Evolutionary conservation across 176 grass and related monocot species (phyloP), one percentile per base, ranked within the genome.

Genomic region (Stipa capillata): DNA sequence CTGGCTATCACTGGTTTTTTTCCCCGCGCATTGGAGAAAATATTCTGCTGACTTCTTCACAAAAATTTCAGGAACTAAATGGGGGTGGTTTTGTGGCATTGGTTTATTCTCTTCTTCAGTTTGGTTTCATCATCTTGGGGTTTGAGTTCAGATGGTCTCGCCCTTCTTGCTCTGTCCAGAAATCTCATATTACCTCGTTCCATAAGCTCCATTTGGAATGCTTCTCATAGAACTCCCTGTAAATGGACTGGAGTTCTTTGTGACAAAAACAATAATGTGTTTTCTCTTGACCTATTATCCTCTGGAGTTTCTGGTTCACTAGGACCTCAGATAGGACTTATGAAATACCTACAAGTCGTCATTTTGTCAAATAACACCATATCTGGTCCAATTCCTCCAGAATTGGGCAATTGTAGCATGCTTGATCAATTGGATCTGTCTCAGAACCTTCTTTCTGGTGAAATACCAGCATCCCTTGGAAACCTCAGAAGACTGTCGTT

Each of bases 141-240:
- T 67, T 86, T 95, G 71, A 96, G 59, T 69, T 83, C 78, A 11
- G 93, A 96, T 33, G 93, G 93, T 45, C 14, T 74, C 53, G 78
- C 84, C 12, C 78, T 96, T 17, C 69, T 90, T 77, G 82, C 84
- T 25, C 66, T 96, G 33, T 85, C 93, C 31, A 80, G 27, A 51
- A 83, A 65, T 45, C 79, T 96, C 23, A 81, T 52, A 31, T 57
- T 92, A 24, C 84, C 93, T 2, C 63, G 16, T 27, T 45, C 37
- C 18, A 73, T 90, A 74, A 74, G 31, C 3, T 83, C 82, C 20
- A 82, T 62, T 21, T 96, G 93, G 93, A 92, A 77, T 33, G 69
- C 69, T 59, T 70, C 62, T 66, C 65, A 88, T 23, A 18, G 18
- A 57, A 96, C n/a, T 83, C 93, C 93, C 34, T 96, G 93, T 49